These are phyloP conservation scores for Clonostachys solani DNA, from an alignment of 2,329 filamentous ascomycete species.

Conservation along the genomic window DNA sequence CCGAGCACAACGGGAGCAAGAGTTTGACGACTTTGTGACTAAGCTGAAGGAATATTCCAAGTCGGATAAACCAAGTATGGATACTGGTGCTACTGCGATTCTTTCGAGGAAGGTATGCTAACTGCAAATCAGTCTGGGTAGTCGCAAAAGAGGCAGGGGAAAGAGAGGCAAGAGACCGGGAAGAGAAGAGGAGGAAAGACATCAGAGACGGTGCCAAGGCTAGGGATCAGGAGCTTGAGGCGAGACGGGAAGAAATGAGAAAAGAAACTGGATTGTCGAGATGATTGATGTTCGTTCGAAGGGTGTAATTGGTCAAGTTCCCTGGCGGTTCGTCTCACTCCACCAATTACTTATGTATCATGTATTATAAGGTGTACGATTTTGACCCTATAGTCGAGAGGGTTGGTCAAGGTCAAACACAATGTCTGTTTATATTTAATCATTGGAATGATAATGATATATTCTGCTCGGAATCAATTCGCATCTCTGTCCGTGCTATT, in stretches of 20 bases:
- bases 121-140: slow-evolving; percentile 41
- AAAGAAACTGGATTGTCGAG: slow-evolving; percentile 35
- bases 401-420: no score
- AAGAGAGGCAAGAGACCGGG: slow-evolving; percentile 3
- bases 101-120: not conserved
- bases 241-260: slow-evolving; percentile 43
- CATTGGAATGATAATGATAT: no score
- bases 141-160: slow-evolving; percentile 39
- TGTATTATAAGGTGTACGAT: no score
- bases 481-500: no score
- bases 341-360: no score
- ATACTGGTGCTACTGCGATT: slow-evolving; percentile 7
- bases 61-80: slow-evolving; percentile 83
- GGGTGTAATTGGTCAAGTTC: no score
- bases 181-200: slow-evolving; percentile 32
- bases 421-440: no score
- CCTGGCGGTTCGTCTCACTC: no score
- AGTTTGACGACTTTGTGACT: slow-evolving; percentile 84
- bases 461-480: no score
- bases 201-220: slow-evolving; percentile 25
- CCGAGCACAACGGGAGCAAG: slow-evolving; percentile 69
- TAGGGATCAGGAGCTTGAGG: slow-evolving; percentile 33
- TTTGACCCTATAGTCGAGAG: no score
- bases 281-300: no score
- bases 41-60: slow-evolving; percentile 86